Conservation (phyloP, 1,139 yeast genomes). For the Geotrichum carabidarum region DNA sequence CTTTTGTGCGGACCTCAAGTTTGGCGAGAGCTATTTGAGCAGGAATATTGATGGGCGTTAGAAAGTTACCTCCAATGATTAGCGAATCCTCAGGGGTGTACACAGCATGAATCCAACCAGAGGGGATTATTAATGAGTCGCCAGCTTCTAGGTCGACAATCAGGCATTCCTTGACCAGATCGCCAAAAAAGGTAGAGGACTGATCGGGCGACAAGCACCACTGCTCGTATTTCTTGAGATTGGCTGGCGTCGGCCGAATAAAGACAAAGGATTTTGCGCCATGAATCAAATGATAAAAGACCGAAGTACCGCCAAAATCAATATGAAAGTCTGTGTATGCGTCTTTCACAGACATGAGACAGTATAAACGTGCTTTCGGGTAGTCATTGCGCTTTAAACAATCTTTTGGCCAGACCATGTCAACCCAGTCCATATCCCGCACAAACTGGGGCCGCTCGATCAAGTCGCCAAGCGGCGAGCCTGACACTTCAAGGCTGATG, state of each 20-base stretch:
- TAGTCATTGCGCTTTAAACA: constrained; percentile 31
- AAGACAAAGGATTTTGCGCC: constrained; percentile 73
- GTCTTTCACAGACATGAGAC: constrained; percentile 77
- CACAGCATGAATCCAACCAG: constrained; percentile 93
- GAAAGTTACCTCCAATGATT: constrained; percentile 82
- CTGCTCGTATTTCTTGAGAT: constrained; percentile 54
- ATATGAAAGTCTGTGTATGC: constrained; percentile 87
- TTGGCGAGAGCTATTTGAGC: constrained; percentile 58
- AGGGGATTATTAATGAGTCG: constrained; percentile 76
- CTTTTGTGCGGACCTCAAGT: constrained; percentile 64
- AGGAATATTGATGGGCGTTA: constrained; percentile 58
- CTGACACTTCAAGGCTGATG: constrained; percentile 71
- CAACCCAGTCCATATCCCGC: constrained; percentile 62
- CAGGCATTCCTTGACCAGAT: constrained; percentile 47
- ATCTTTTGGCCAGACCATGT: constrained; percentile 53
- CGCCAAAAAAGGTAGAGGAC: constrained; percentile 63
- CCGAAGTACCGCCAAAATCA: constrained; percentile 91
- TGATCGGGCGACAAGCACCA: constrained; percentile 74
- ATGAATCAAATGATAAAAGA: constrained; percentile 71
- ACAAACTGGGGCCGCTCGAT: constrained; percentile 66
- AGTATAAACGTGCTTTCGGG: constrained; percentile 74
- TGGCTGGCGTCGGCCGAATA: constrained; percentile 67
- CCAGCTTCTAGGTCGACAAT: constrained; percentile 62
- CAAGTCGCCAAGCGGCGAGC: constrained; percentile 46
- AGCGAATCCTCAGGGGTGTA: constrained; percentile 75